Conservation (phyloP, 768 basidiomycete species). For the Collybiopsis confluens region DNA sequence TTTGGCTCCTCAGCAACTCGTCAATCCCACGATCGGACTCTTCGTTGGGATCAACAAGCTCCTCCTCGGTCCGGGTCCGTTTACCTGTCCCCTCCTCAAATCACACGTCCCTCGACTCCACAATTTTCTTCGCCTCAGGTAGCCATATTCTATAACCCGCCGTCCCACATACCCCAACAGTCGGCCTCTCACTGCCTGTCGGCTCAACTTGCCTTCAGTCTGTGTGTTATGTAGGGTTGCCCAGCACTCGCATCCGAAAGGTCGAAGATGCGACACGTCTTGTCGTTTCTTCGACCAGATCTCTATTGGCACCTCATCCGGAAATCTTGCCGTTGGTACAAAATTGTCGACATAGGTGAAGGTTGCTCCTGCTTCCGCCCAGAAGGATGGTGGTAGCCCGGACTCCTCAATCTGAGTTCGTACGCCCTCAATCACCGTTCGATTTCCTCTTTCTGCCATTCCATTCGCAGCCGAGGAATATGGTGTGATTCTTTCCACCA, state of each 20-base stretch:
- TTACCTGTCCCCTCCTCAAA: too few species aligned
- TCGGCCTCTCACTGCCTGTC: neutral
- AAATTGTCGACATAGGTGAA: neutral
- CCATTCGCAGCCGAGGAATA: neutral
- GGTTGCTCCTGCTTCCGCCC: too few species aligned
- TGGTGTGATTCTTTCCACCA: neutral
- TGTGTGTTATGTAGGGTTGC: neutral
- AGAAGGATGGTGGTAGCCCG: too few species aligned
- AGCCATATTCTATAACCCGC: neutral
- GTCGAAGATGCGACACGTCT: neutral
- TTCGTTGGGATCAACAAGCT: too few species aligned
- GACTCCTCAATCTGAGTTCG: neutral
- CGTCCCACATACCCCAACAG: neutral
- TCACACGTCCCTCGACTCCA: neutral
- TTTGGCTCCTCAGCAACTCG: too few species aligned
- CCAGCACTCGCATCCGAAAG: too few species aligned
- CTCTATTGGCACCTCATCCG: neutral
- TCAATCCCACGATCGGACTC: too few species aligned
- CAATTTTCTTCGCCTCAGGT: neutral
- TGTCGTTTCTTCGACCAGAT: neutral
- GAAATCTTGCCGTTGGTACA: neutral
- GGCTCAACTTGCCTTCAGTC: neutral
- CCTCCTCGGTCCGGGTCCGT: too few species aligned
- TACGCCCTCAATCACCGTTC: neutral
- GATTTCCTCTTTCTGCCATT: neutral